Base-by-base conservation (phyloP, 352 stramenopile species). In the Pythium sukuiense region DNA sequence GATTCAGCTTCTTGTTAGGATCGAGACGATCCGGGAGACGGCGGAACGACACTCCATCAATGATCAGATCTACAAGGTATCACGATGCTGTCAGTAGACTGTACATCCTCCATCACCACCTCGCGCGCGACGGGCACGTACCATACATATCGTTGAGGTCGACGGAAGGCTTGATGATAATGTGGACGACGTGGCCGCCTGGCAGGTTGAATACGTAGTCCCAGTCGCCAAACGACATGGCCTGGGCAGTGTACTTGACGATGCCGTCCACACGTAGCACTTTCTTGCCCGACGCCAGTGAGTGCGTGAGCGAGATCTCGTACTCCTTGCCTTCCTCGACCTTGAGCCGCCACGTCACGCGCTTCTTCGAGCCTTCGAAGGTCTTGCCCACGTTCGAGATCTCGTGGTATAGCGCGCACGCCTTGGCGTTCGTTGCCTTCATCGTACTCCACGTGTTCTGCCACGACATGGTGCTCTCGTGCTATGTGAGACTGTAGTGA, bases 91-190 rank as follows among this genome's bases (percentile, higher is more conserved):
- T 46, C 54, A 45, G 18, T 26, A 18, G 13, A 11, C 8, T 18
- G 16, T 43, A 12, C 7, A 43, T 11, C 35, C 7, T 43, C 35
- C 7, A 4, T 43, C 35, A 43, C 35, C 2, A 12, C 12, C 11
- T 16, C 12, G 20, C 20, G 20, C 20, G 20, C 35, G 14, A 26
- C 3, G 14, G 14, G 5, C 4, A 63, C 76, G 55, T 76, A 93
- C 85, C 85, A 77, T 93, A 93, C 81, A 89, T 93, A 55, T 93
- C 85, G 64, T 93, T 93, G 67, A 93, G 83, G 52, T 93, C 85
- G 14, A 92, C 80, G 0, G 83, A 92, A 8, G 85, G 85, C 49
- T 93, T 93, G 74, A 93, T 93, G 67, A 92, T 90, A 61, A 88
- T 88, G 71, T 93, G 85, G 2, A 93, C 73, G 48, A 87, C 86